Conservation (phyloP, 129 eudicot species). For the Rutidosis leptorrhynchoides region DNA sequence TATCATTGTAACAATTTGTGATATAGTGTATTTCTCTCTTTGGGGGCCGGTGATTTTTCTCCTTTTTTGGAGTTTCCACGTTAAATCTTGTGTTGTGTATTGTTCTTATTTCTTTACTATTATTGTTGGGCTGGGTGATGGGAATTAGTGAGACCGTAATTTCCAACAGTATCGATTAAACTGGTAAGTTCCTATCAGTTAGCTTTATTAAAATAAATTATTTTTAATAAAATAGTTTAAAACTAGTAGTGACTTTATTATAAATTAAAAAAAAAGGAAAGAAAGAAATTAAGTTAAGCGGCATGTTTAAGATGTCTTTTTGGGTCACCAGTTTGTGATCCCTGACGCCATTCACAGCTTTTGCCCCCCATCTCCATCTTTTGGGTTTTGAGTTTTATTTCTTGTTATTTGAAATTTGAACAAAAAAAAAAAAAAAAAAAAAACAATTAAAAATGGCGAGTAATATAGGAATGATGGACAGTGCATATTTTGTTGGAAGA, state of each 20-base stretch:
- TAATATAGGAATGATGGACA: slow-evolving; percentile 92
- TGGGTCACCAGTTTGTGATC: slow-evolving; percentile 31
- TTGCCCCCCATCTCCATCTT: slow-evolving; percentile 9
- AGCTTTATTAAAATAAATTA: background rate
- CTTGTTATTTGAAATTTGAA: slow-evolving; percentile 1
- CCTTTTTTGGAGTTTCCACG: too few relatives aligned
- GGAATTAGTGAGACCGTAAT: too few relatives aligned
- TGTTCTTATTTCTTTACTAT: too few relatives aligned
- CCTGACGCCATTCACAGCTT: slow-evolving; percentile 42
- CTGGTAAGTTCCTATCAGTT: background rate
- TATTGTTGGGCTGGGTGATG: too few relatives aligned
- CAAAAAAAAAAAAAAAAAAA: background rate
- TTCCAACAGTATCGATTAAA: too few relatives aligned
- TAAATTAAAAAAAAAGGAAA: background rate
- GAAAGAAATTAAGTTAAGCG: slow-evolving; percentile 20
- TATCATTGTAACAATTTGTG: too few relatives aligned
- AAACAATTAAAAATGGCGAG: slow-evolving; percentile 49
- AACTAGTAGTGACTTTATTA: background rate
- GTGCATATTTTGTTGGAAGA: slow-evolving; percentile 96
- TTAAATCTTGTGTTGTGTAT: too few relatives aligned
- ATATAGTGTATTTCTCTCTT: too few relatives aligned
- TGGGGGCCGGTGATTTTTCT: too few relatives aligned
- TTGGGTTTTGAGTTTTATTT: background rate
- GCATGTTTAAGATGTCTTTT: slow-evolving; percentile 19
- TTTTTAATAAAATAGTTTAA: background rate